A percentile compares a stretch with the other conserved stretches of the same genome.
Evolutionary conservation across 2,329 filamentous ascomycete species (phyloP).

Genomic region (Fusarium sp.): DNA sequence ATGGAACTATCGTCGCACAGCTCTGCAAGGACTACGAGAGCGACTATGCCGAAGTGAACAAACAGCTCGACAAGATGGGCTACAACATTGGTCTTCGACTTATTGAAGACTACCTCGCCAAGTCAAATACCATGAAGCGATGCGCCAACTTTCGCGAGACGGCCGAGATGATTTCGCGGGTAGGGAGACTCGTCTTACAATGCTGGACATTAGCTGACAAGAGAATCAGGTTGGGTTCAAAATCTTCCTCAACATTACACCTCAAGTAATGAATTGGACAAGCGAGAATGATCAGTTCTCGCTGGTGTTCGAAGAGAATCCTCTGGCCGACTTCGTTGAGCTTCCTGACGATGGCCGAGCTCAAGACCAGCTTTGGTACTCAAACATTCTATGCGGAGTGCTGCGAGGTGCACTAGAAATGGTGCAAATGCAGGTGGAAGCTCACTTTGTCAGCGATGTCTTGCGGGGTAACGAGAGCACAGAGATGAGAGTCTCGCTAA

Average conservation of each 20-base stretch:
- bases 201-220: conserved; percentile 26
- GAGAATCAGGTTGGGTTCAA: conserved; percentile 90
- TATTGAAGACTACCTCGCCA: conserved; percentile 97
- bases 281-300: conserved; percentile 97
- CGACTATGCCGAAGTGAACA: conserved; percentile 95
- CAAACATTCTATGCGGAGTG: conserved; percentile 95
- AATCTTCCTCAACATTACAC: conserved; percentile 97
- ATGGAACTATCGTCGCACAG: conserved; percentile 96
- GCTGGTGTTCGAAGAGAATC: conserved; percentile 95
- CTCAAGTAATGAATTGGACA: conserved; percentile 94
- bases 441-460: conserved; percentile 94
- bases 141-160: conserved; percentile 96
- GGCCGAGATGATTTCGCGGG: conserved; percentile 95
- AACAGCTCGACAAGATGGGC: conserved; percentile 98
- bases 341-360: conserved; percentile 94
- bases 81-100: conserved; percentile 97
- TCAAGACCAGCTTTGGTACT: conserved; percentile 98
- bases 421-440: conserved; percentile 99
- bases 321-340: conserved; percentile 96
- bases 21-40: conserved; percentile 96
- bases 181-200: conserved; percentile 50
- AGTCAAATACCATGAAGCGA: conserved; percentile 87
- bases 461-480: conserved; percentile 94
- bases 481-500: conserved; percentile 92
- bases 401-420: conserved; percentile 93